A percentile compares a stretch with the other conserved stretches of the same genome.
Evolutionary conservation across 108 stramenopile genomes (phyloP).

Genomic region (Pseudonitzschia pungens): DNA sequence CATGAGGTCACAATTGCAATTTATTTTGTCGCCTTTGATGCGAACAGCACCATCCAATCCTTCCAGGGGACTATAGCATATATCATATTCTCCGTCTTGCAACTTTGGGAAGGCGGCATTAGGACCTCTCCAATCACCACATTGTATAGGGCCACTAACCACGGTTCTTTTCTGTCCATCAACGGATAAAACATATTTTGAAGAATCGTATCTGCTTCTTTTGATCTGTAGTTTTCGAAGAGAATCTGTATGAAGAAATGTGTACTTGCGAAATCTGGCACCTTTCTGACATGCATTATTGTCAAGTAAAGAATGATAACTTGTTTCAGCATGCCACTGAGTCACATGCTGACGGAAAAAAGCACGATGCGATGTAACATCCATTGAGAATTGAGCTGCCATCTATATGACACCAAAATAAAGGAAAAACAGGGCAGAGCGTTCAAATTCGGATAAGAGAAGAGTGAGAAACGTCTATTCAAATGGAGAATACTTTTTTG

Average conservation of each 20-base stretch:
- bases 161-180: background rate
- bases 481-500: background rate
- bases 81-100: background rate
- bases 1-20: constrained; percentile 1
- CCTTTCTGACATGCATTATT: constrained; percentile 6
- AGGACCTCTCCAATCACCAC: constrained; percentile 1
- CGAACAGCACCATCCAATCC: background rate
- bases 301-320: constrained; percentile 4
- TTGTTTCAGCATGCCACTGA: constrained; percentile 1
- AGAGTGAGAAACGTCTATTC: background rate
- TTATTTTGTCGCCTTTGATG: background rate
- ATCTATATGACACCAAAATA: background rate
- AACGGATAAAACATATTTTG: background rate
- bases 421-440: background rate
- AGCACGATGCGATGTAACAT: constrained; percentile 5
- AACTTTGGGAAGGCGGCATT: background rate
- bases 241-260: background rate
- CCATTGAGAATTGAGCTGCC: background rate
- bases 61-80: background rate
- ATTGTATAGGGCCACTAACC: background rate
- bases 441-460: background rate
- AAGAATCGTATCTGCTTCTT: background rate
- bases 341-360: background rate
- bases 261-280: constrained; percentile 8
- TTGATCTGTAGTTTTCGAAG: background rate